Evolutionary conservation across 495 filamentous ascomycete genomes (phyloP).

Genomic region (Neurospora africana): DNA sequence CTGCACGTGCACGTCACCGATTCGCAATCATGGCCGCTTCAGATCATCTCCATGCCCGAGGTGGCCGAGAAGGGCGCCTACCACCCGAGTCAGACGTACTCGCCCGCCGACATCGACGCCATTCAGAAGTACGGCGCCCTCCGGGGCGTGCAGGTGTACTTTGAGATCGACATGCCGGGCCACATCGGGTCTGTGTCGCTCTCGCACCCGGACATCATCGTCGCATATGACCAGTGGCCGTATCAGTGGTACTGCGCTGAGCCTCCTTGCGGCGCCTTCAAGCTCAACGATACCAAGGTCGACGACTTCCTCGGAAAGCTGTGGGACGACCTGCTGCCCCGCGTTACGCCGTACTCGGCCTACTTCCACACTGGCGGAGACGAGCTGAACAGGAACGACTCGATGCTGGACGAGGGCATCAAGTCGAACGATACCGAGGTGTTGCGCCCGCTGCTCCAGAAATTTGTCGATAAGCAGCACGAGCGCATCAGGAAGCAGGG

Average conservation of each 20-base stretch:
- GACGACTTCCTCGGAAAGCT: conserved; percentile 57
- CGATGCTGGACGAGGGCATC: conserved; percentile 60
- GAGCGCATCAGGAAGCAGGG: conserved; percentile 43
- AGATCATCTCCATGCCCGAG: conserved; percentile 60
- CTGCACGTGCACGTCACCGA: conserved; percentile 74
- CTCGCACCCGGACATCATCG: conserved; percentile 61
- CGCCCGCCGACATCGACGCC: conserved; percentile 45
- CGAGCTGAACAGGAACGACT: conserved; percentile 67
- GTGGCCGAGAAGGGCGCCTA: conserved; percentile 63
- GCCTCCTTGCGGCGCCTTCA: conserved; percentile 66
- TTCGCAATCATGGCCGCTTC: conserved; percentile 74
- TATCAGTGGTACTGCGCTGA: conserved; percentile 60
- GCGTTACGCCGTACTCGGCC: conserved; percentile 50
- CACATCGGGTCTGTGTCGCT: conserved; percentile 56
- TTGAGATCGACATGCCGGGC: conserved; percentile 77
- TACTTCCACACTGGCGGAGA: conserved; percentile 82
- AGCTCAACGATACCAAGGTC: conserved; percentile 58
- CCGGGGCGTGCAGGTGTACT: conserved; percentile 59
- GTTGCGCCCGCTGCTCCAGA: conserved; percentile 60
- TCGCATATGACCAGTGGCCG: conserved; percentile 57
- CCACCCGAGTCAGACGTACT: conserved; percentile 47
- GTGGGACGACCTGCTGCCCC: conserved; percentile 60
- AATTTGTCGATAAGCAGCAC: conserved; percentile 58
- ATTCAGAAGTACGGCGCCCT: conserved; percentile 57
- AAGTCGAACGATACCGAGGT: conserved; percentile 47